Evolutionary conservation across 345 rosid genomes (phyloP).

Genomic region (Streptanthus diversifolius): DNA sequence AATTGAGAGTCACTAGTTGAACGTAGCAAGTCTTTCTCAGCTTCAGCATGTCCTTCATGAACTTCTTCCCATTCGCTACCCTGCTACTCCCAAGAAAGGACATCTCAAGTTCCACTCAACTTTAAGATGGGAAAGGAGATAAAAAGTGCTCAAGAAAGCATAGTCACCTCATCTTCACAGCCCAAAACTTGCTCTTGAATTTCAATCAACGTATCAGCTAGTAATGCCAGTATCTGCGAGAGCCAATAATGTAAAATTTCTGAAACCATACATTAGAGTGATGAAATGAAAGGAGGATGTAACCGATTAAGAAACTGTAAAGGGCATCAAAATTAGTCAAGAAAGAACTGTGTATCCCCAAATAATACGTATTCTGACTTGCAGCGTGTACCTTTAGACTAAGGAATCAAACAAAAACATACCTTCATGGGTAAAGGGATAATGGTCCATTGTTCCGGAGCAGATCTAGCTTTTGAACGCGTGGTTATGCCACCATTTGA

Average conservation of each 20-base stretch:
- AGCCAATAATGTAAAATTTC: constrained; percentile 6
- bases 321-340: constrained; percentile 1
- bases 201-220: constrained; percentile 77
- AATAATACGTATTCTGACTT: background rate
- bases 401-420: constrained; percentile 21
- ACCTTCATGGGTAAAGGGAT: constrained; percentile 81
- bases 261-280: constrained; percentile 7
- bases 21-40: constrained; percentile 44
- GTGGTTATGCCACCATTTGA: constrained; percentile 73
- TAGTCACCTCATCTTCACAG: constrained; percentile 61
- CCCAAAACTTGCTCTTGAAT: constrained; percentile 67
- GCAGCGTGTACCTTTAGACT: background rate
- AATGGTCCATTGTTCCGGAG: constrained; percentile 86
- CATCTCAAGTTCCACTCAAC: constrained; percentile 8
- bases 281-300: constrained; percentile 5
- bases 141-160: background rate
- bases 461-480: constrained; percentile 79
- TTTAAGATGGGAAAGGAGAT: background rate
- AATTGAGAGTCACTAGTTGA: constrained; percentile 45
- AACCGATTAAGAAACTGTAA: background rate
- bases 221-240: constrained; percentile 67
- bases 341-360: constrained; percentile 4
- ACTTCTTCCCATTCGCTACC: constrained; percentile 93
- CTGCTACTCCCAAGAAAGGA: constrained; percentile 30
- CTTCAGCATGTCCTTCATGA: constrained; percentile 49